Evolutionary conservation across 495 filamentous ascomycete species (phyloP), one percentile per base, ranked within the genome.

Genomic region (Penicillium cosmopolitanum): DNA sequence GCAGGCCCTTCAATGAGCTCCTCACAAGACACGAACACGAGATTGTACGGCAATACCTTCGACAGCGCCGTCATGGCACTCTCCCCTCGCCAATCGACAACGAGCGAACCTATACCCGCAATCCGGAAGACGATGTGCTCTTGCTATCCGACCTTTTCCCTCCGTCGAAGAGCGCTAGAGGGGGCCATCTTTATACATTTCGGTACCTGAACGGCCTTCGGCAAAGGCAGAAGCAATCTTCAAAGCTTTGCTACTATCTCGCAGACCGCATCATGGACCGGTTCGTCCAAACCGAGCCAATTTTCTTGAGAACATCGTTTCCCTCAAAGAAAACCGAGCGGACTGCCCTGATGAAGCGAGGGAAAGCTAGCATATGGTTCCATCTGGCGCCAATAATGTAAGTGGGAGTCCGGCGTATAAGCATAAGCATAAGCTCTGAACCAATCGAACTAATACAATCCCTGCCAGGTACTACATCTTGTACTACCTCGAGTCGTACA

Each of bases 131-230:
- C 56, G 77, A 80, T 66, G 76, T 75, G 13, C 72, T 80, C 13
- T 72, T 80, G 35, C 64, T 80, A 28, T 80, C 77, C 46, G 77
- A 80, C 62, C 63, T 80, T 15, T 80, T 80, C 51, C 76, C 72
- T 9, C 77, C 77, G 0, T 63, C 71, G 5, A 77, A 75, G 38
- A 80, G 77, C 51, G 77, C 75, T 16, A 73, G 72, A 35, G 77
- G 77, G 8, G 77, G 77, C 12, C 69, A 77, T 56, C 64, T 80
- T 15, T 80, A 80, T 55, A 80, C 76, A 1, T 80, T 76, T 50
- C 67, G 71, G 61, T 80, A 80, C 63, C 51, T 79, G 21, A 59
- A 71, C 58, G 72, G 68, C 16, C 59, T 80, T 38, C 66, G 71
- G 9, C 72, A 73, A 2, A 63, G 75, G 53, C 77, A 80, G 56